These are phyloP conservation scores for Ophiosphaerella herpotricha DNA, from an alignment of 2,329 filamentous ascomycete species.

Conservation along the genomic window DNA sequence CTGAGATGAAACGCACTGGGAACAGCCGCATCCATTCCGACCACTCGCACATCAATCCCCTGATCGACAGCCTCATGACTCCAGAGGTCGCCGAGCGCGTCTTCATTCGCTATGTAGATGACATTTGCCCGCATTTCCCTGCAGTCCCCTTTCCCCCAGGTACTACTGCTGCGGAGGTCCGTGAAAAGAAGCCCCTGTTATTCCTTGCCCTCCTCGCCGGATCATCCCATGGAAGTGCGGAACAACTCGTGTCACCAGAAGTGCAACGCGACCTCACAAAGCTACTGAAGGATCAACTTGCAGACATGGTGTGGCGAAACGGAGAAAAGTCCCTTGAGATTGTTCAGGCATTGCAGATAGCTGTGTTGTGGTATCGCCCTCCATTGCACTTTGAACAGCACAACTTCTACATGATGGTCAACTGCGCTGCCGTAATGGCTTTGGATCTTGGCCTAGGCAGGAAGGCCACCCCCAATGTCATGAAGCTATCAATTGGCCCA, in stretches of 20 bases:
- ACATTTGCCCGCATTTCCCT: slow-evolving; percentile 61
- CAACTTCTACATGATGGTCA: slow-evolving; percentile 86
- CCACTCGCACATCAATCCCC: slow-evolving; percentile 43
- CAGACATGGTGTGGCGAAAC: slow-evolving; percentile 72
- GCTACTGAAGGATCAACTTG: slow-evolving; percentile 73
- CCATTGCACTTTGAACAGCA: slow-evolving; percentile 83
- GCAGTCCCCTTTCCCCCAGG: slow-evolving; percentile 61
- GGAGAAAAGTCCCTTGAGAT: slow-evolving; percentile 84
- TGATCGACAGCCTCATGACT: slow-evolving; percentile 56
- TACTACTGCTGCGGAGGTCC: slow-evolving; percentile 59
- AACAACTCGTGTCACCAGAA: slow-evolving; percentile 53
- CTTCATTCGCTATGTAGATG: slow-evolving; percentile 61
- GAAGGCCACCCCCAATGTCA: slow-evolving; percentile 51
- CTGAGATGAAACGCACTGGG: slow-evolving; percentile 38
- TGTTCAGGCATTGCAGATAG: slow-evolving; percentile 75
- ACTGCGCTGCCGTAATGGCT: slow-evolving; percentile 79
- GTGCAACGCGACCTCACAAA: slow-evolving; percentile 66
- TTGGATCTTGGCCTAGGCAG: slow-evolving; percentile 80
- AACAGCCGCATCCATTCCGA: slow-evolving; percentile 39
- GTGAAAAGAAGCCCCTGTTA: slow-evolving; percentile 62
- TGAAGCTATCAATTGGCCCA: slow-evolving; percentile 41
- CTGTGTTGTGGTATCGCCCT: slow-evolving; percentile 83
- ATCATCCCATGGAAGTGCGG: slow-evolving; percentile 54
- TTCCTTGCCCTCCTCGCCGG: slow-evolving; percentile 63
- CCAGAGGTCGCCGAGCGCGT: slow-evolving; percentile 58